Conservation (phyloP, 805 yeast genomes). For the Saccharomyces mikatae region DNA sequence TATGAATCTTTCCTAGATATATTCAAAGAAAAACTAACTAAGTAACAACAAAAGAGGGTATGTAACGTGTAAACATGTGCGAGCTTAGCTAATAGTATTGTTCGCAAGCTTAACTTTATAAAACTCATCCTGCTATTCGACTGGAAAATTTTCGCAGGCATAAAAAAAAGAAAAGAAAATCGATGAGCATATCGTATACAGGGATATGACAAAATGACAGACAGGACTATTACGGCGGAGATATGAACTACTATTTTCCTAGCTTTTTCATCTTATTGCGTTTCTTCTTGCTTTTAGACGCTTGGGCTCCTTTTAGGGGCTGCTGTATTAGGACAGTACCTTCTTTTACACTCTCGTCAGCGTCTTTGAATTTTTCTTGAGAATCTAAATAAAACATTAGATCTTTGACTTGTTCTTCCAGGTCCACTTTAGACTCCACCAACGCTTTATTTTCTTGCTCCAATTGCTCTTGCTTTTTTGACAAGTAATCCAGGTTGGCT, state of each 20-base stretch:
- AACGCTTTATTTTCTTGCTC: constrained; percentile 29
- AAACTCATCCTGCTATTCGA: background rate
- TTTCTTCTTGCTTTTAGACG: constrained; percentile 10
- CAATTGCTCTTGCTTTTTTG: constrained; percentile 34
- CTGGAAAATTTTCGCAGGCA: constrained; percentile 3
- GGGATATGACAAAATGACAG: background rate
- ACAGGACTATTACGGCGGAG: background rate
- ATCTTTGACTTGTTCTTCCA: constrained; percentile 61
- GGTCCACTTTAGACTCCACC: constrained; percentile 37
- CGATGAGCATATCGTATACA: background rate
- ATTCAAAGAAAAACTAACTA: background rate
- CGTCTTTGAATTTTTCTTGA: constrained; percentile 62
- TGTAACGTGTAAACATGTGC: background rate
- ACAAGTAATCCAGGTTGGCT: constrained; percentile 35
- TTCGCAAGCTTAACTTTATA: background rate
- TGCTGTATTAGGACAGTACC: constrained; percentile 50
- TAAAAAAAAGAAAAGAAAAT: constrained; percentile 2
- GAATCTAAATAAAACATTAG: constrained; percentile 74
- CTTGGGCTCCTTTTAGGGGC: background rate
- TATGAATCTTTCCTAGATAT: background rate
- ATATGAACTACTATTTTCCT: background rate
- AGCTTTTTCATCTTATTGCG: constrained; percentile 13
- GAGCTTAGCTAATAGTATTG: background rate
- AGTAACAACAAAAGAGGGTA: background rate
- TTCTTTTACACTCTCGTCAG: constrained; percentile 62